phyloP scores from a whole-genome alignment of 352 stramenopile species.

The Phytophthora boehmeriae region DNA sequence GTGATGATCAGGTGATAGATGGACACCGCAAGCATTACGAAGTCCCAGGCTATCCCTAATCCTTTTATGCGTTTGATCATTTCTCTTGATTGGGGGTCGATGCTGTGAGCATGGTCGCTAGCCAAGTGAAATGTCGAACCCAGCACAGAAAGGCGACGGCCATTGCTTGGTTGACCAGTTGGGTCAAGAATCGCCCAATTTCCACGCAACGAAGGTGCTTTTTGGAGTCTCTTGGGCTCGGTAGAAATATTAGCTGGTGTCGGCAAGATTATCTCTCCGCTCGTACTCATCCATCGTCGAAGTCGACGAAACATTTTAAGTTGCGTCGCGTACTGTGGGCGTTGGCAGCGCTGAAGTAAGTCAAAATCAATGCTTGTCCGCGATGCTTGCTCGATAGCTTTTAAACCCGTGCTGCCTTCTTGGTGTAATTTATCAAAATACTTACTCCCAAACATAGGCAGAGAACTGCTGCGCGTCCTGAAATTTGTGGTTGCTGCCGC shows the following conservation, averaged over 20 bases:
- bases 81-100: constrained; percentile 29
- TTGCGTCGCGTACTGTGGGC: constrained; percentile 54
- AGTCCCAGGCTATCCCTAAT: constrained; percentile 54
- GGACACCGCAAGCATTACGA: constrained; percentile 48
- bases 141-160: constrained; percentile 5
- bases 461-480: constrained; percentile 40
- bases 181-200: constrained; percentile 16
- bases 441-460: constrained; percentile 48
- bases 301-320: constrained; percentile 56
- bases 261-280: neutral
- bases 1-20: constrained; percentile 49
- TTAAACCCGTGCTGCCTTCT: constrained; percentile 12
- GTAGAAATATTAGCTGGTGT: neutral
- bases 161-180: constrained; percentile 11
- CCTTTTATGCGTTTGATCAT: constrained; percentile 51
- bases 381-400: constrained; percentile 1
- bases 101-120: constrained; percentile 16
- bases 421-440: constrained; percentile 40
- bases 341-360: constrained; percentile 64
- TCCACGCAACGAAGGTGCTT: constrained; percentile 13
- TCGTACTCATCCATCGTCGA: constrained; percentile 33
- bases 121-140: constrained; percentile 15
- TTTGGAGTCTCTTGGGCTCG: neutral
- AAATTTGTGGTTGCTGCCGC: constrained; percentile 3
- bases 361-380: constrained; percentile 55